These are phyloP conservation scores for Penicillium fimorum DNA, from an alignment of 495 filamentous ascomycete genomes.

Conservation along the genomic window DNA sequence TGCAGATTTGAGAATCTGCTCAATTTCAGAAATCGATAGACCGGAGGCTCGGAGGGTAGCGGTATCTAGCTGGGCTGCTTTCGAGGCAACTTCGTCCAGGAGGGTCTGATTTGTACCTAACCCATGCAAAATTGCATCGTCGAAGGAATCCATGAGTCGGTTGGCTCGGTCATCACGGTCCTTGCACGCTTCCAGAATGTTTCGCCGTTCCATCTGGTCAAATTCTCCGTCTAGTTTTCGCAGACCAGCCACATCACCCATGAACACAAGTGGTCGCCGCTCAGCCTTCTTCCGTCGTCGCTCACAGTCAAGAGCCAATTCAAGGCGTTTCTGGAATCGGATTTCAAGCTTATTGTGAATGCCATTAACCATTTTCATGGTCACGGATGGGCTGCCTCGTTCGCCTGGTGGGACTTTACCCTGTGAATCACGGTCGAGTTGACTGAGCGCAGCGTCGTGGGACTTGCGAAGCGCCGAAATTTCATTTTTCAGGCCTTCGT, in stretches of 20 bases:
- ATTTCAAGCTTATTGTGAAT: conserved; percentile 48
- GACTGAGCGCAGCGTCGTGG: conserved; percentile 46
- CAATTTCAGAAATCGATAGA: conserved; percentile 41
- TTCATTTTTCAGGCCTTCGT: conserved; percentile 51
- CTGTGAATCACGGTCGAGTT: conserved; percentile 45
- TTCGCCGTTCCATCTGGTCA: conserved; percentile 52
- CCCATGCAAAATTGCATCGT: conserved; percentile 51
- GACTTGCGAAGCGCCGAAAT: conserved; percentile 51
- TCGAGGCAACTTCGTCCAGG: conserved; percentile 48
- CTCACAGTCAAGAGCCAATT: conserved; percentile 52
- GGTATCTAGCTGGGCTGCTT: conserved; percentile 38
- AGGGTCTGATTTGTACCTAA: conserved; percentile 53
- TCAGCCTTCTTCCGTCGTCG: conserved; percentile 53
- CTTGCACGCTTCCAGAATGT: conserved; percentile 49
- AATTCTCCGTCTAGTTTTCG: conserved; percentile 53
- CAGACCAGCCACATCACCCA: conserved; percentile 47
- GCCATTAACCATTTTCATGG: conserved; percentile 49
- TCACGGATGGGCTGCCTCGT: conserved; percentile 40
- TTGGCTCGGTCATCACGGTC: conserved; percentile 52
- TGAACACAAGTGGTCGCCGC: conserved; percentile 49
- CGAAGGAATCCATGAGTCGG: conserved; percentile 52
- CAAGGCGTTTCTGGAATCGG: conserved; percentile 51
- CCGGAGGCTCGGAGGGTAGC: conserved; percentile 32
- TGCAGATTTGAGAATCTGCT: conserved; percentile 46
- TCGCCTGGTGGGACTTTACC: conserved; percentile 31